These are phyloP conservation scores for Eucalyptus cloeziana DNA, from an alignment of 345 rosid species.

Conservation along the genomic window DNA sequence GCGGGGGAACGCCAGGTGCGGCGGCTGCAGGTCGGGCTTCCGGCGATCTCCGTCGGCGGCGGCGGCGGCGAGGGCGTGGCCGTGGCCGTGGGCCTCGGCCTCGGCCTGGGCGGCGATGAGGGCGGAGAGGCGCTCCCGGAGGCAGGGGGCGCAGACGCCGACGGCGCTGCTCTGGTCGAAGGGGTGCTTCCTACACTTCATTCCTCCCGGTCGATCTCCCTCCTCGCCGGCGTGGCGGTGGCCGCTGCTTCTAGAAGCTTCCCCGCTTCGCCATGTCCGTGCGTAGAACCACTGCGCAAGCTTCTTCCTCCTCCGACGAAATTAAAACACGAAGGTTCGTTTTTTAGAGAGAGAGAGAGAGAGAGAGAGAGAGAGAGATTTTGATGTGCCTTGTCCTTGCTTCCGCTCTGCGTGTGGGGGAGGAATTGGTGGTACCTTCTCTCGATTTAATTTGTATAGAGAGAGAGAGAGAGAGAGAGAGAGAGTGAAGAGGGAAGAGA, in stretches of 20 bases:
- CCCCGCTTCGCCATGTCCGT: neutral
- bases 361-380: neutral
- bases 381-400: neutral
- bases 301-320: neutral
- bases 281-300: neutral
- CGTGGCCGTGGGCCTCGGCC: constrained; percentile 3
- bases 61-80: neutral
- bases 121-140: constrained; percentile 55
- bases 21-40: constrained; percentile 2
- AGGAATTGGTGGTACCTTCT: neutral
- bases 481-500: neutral
- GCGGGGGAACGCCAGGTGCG: constrained; percentile 56
- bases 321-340: neutral
- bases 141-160: constrained; percentile 94
- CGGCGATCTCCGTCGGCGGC: neutral
- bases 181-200: constrained; percentile 77
- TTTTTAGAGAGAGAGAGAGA: neutral
- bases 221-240: no score
- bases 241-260: neutral
- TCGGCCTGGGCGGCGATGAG: constrained; percentile 43
- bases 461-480: neutral
- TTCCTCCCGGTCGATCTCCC: neutral
- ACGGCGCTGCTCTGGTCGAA: constrained; percentile 51
- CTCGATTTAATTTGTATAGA: neutral
- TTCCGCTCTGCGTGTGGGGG: neutral